Base-by-base conservation (phyloP, 2,329 filamentous ascomycete genomes). In the Aureobasidium leucospermi region DNA sequence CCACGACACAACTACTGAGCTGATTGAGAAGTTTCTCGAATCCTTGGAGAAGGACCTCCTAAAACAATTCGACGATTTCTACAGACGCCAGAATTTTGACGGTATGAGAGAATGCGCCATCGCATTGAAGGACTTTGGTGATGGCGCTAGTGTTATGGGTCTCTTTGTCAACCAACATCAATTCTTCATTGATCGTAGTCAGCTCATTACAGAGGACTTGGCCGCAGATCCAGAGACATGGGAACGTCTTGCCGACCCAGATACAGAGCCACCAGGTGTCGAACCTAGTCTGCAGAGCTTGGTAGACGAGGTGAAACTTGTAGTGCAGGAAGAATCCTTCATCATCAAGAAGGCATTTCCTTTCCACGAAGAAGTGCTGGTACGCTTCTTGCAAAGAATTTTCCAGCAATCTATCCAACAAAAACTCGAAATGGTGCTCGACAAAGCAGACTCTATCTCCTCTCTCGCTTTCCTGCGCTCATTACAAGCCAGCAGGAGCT, bases 401-500 rank as follows among this genome's bases (percentile, higher is more conserved):
- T 99, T 99, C 69, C 94, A 99, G 70, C 94, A 99, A 73, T 97
- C 93, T 15, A 92, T 99, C 63, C 95, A 99, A 74, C 93, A 97
- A 72, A 84, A 93, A 13, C 80, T 99, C 9, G 94, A 99, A 71
- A 89, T 96, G 84, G 92, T 99, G 3, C 78, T 99, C 49, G 92
- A 96, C 67, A 97, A 97, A 75, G 94, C 94, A 15, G 88, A 90
- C 64, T 89, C 88, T 5, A 86, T 97, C 15, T 99, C 95, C 0
- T 92, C 91, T 0, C 78, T 99, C 32, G 92, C 94, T 1, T 99
- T 96, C 70, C 76, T 99, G 32, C 85, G 94, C 62, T 94, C 90
- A 13, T 72, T 99, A 11, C 95, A 99, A 73, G 89, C 93, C 7
- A 94, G 94, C 1, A 85, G 91, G 65, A 89, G 85, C 65, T 97